Conservation (phyloP, 768 basidiomycete genomes). For the Antrodiella citrinella region DNA sequence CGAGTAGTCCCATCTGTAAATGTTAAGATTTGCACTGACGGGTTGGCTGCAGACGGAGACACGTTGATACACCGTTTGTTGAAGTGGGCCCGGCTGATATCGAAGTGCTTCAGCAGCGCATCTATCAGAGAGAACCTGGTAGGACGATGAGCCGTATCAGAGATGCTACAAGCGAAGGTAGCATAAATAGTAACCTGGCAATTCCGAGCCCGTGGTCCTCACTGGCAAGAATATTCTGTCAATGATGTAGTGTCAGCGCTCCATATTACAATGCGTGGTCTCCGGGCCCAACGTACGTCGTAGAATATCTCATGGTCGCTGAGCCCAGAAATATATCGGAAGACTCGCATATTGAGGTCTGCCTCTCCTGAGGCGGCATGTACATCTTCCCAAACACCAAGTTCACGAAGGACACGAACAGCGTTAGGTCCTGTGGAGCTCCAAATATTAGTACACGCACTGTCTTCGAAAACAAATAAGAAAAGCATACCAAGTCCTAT, state of each 20-base stretch:
- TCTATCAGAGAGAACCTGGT: constrained; percentile 7
- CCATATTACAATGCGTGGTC: background rate
- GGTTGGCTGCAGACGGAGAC: background rate
- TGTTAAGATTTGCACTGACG: background rate
- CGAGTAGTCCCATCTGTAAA: constrained; percentile 6
- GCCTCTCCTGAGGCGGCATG: constrained; percentile 1
- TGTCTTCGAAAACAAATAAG: too few relatives aligned
- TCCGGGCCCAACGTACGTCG: background rate
- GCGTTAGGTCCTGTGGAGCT: constrained; percentile 2
- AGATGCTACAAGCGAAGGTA: too few relatives aligned
- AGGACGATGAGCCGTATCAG: too few relatives aligned
- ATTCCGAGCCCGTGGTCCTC: background rate
- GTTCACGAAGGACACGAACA: constrained; percentile 1
- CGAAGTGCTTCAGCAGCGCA: constrained; percentile 6
- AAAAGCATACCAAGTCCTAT: constrained; percentile 10
- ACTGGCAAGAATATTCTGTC: too few relatives aligned
- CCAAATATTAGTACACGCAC: too few relatives aligned
- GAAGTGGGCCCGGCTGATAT: constrained; percentile 3
- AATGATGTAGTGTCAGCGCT: too few relatives aligned
- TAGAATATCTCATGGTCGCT: constrained; percentile 2
- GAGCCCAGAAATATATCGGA: constrained; percentile 4
- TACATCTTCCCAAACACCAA: constrained; percentile 5
- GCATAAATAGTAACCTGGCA: background rate
- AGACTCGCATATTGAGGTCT: background rate
- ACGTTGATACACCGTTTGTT: constrained; percentile 5